Evolutionary conservation across 2,329 filamentous ascomycete genomes (phyloP).

Genomic region (Pseudocercospora cruenta): DNA sequence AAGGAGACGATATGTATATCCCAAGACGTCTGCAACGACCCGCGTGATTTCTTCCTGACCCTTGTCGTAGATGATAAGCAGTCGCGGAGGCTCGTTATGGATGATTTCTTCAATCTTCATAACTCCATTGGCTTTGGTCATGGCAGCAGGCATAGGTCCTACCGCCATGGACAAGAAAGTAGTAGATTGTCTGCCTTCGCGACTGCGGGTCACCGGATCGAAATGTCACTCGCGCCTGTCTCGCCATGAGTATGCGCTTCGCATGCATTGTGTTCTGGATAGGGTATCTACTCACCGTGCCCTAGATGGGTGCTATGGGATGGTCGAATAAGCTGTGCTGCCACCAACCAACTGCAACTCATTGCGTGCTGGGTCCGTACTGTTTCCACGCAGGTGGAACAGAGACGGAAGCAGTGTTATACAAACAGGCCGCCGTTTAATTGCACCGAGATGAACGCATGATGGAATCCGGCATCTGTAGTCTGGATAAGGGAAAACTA

Average conservation of each 20-base stretch:
- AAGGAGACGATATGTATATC: constrained; percentile 69
- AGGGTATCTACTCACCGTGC: constrained; percentile 13
- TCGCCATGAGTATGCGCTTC: constrained; percentile 15
- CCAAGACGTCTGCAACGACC: constrained; percentile 76
- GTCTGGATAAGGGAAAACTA: constrained; percentile 20
- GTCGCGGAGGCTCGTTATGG: constrained; percentile 42
- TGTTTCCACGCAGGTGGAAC: constrained; percentile 25
- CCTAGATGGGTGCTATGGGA: constrained; percentile 34
- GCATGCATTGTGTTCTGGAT: constrained; percentile 9
- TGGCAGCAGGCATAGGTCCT: constrained; percentile 24
- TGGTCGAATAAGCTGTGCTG: constrained; percentile 34
- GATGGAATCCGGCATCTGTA: constrained; percentile 15
- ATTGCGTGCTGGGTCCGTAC: constrained; percentile 30
- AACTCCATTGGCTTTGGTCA: constrained; percentile 32
- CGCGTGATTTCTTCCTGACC: constrained; percentile 75
- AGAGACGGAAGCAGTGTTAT: constrained; percentile 22
- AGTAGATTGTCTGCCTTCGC: constrained; percentile 20
- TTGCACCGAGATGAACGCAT: constrained; percentile 20
- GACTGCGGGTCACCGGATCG: constrained; percentile 36
- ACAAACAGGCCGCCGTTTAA: constrained; percentile 17
- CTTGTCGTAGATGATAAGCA: constrained; percentile 66
- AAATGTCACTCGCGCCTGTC: constrained; percentile 38
- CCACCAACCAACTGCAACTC: constrained; percentile 30
- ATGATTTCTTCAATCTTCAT: constrained; percentile 41
- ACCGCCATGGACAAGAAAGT: constrained; percentile 20